Percentiles rank a stretch among this genome's conserved stretches.
Evolutionary conservation across 116 monocot genomes (phyloP).

Genomic region (Zostera marina): DNA sequence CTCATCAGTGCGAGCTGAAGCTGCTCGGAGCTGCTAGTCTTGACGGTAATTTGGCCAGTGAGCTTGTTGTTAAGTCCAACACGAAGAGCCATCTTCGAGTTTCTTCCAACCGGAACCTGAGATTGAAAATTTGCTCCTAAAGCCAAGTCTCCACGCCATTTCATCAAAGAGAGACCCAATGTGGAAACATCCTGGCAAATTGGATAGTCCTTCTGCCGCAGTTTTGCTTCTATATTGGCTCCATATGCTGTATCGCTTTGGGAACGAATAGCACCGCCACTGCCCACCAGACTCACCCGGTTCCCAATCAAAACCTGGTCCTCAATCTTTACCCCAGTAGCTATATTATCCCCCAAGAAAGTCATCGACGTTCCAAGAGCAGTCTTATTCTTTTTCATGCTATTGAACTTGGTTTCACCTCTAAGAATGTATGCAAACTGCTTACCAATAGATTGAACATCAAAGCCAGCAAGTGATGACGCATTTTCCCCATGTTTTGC

Average conservation of each 20-base stretch:
- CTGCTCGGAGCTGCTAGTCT: slow-evolving; percentile 64
- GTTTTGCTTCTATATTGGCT: slow-evolving; percentile 57
- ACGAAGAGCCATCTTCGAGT: slow-evolving; percentile 42
- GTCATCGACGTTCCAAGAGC: slow-evolving; percentile 56
- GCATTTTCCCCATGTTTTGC: slow-evolving; percentile 63
- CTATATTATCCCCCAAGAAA: slow-evolving; percentile 64
- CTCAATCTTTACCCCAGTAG: slow-evolving; percentile 64
- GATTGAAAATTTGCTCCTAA: slow-evolving; percentile 72
- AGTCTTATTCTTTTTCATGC: slow-evolving; percentile 64
- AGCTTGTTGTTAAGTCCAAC: slow-evolving; percentile 56
- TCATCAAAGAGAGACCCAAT: slow-evolving; percentile 53
- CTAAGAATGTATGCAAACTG: slow-evolving; percentile 64
- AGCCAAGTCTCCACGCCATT: slow-evolving; percentile 60
- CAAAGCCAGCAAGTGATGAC: slow-evolving; percentile 68
- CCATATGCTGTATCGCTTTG: slow-evolving; percentile 72
- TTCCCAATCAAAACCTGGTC: slow-evolving; percentile 48
- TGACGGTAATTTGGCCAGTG: slow-evolving; percentile 46
- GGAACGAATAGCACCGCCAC: slow-evolving; percentile 53
- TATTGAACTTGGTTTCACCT: slow-evolving; percentile 62
- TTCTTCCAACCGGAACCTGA: slow-evolving; percentile 34
- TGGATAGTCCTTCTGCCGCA: slow-evolving; percentile 56
- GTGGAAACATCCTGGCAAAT: slow-evolving; percentile 42
- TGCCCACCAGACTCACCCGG: slow-evolving; percentile 34
- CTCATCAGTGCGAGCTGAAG: slow-evolving; percentile 54
- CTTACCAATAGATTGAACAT: slow-evolving; percentile 58